Conservation (phyloP, 2,329 filamentous ascomycete species). For the Colletotrichum lindemuthianum region DNA sequence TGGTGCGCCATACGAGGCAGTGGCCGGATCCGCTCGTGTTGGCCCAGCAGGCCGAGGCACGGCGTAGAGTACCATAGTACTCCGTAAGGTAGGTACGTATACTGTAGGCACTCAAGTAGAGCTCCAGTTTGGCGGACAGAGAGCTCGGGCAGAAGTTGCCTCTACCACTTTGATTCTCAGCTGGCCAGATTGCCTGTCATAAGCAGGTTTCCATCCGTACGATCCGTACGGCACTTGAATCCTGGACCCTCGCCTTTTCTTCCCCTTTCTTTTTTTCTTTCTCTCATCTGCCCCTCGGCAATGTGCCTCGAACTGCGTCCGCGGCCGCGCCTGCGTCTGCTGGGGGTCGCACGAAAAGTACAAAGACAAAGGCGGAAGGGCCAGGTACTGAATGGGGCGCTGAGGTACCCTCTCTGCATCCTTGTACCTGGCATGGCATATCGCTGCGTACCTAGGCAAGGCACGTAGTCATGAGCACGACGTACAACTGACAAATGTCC, state of each 20-base stretch:
- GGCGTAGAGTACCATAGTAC: background rate
- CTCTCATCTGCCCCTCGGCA: background rate
- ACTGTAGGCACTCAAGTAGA: background rate
- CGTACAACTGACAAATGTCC: conserved; percentile 14
- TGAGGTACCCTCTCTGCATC: conserved; percentile 19
- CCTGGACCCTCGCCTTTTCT: no score
- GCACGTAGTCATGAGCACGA: no score
- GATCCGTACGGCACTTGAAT: no score
- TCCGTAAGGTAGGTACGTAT: background rate
- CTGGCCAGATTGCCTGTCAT: no score
- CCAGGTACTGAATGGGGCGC: conserved; percentile 13
- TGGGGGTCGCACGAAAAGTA: conserved; percentile 9
- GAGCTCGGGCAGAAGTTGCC: no score
- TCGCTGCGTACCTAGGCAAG: background rate
- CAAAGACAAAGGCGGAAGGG: conserved; percentile 18
- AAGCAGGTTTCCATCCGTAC: no score
- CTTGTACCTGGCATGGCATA: background rate
- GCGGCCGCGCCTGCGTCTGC: no score
- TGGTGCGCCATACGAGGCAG: no score
- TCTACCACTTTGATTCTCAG: no score
- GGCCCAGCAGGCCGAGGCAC: no score
- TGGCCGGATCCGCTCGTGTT: no score
- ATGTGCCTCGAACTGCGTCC: conserved; percentile 4
- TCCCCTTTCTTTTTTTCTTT: background rate
- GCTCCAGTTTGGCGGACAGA: no score